Conservation (phyloP, 73 alveolate genomes). For the Tetrahymena malaccensis region DNA sequence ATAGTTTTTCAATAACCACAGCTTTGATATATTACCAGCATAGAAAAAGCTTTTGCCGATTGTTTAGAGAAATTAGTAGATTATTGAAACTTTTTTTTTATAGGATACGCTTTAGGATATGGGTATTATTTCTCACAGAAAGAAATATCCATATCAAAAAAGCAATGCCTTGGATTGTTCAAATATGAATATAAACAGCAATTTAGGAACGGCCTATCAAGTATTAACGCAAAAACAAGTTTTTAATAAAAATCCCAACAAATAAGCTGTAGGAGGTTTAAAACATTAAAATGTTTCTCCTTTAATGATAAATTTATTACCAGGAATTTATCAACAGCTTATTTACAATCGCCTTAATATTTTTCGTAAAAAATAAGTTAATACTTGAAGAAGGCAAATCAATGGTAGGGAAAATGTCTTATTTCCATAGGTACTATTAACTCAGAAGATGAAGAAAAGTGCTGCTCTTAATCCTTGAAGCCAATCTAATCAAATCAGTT, state of each 20-base stretch:
- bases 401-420: background rate
- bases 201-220: background rate
- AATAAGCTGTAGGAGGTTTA: background rate
- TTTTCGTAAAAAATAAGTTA: background rate
- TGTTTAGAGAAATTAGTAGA: background rate
- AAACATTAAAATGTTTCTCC: background rate
- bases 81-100: background rate
- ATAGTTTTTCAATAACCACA: background rate
- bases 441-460: background rate
- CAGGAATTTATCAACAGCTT: background rate
- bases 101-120: background rate
- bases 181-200: background rate
- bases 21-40: background rate
- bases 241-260: background rate
- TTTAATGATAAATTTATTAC: background rate
- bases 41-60: background rate
- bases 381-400: background rate
- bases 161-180: background rate
- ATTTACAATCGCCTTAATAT: background rate
- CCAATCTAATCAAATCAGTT: background rate
- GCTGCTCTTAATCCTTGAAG: background rate
- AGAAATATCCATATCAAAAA: background rate
- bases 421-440: background rate
- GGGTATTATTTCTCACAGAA: background rate
- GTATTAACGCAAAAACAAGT: background rate